Evolutionary conservation across 768 basidiomycete species (phyloP), one percentile per base, ranked within the genome.

Genomic region (Naganishia vaughanmartiniae): DNA sequence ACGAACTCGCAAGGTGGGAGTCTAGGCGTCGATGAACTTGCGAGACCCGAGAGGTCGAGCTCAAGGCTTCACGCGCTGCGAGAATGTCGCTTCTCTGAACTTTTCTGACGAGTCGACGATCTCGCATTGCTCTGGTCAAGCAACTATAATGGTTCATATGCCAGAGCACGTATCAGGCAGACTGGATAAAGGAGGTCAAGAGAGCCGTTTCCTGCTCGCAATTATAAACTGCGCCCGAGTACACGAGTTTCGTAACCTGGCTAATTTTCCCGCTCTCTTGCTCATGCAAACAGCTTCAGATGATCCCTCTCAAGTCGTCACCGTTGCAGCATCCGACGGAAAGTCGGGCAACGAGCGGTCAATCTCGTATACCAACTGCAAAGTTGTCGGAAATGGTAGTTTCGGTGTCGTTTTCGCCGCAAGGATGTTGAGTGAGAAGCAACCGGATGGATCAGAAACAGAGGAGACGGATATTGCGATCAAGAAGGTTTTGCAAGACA

Each of bases 401-500:
- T 99, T 99, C 78, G 96, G 96, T 76, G 94, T 99, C 82, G 96
- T 99, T 73, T 98, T 94, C 82, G 92, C 93, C 74, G 95, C 94
- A 70, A 92, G 88, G 83, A 87, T 97, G 67, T 84, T 93, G 60
- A 75, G 79, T 77, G 67, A 67, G 53, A 76, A 74, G 55, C 70
- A 69, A 17, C 73, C 76, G 15, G 76, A 79, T 71, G 78, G 76
- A 33, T 57, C 57, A 24, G 75, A 73, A 34, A 78, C 75, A 55
- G 73, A 73, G 31, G 79, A 80, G 39, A 71, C 72, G 70, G 93
- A 97, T 75, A 96, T 99, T 79, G 96, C 96, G 60, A 99, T 99
- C 87, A 99, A 99, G 91, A 98, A 97, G 85, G 96, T 99, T 63
- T 83, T 99, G 73, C 96, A 99, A 85, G 96, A 99, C 85, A 99